Conservation (phyloP, 164 flowering plant species). For the Vitis rupestris region DNA sequence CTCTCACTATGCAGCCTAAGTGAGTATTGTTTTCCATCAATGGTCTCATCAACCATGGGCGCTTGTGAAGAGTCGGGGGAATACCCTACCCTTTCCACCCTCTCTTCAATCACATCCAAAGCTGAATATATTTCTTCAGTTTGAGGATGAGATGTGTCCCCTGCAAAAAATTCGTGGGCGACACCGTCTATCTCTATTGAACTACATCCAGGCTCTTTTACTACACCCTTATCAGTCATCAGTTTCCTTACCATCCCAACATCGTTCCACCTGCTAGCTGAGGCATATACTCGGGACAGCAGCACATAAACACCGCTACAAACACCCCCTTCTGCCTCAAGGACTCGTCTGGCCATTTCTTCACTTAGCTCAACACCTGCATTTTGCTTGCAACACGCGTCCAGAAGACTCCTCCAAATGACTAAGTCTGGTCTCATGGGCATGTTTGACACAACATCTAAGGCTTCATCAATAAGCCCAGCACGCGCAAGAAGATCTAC, state of each 20-base stretch:
- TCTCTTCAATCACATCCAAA: slow-evolving; percentile 46
- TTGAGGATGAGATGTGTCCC: slow-evolving; percentile 68
- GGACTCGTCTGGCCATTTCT: slow-evolving; percentile 41
- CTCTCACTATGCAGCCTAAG: slow-evolving; percentile 76
- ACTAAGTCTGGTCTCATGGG: slow-evolving; percentile 74
- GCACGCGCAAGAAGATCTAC: slow-evolving; percentile 76
- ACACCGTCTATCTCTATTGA: slow-evolving; percentile 57
- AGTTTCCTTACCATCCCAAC: slow-evolving; percentile 62
- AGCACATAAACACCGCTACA: slow-evolving; percentile 70
- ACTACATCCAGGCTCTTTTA: slow-evolving; percentile 82
- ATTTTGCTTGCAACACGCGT: slow-evolving; percentile 62
- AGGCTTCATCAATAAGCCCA: slow-evolving; percentile 57
- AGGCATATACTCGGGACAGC: slow-evolving; percentile 68
- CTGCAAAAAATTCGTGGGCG: slow-evolving; percentile 68
- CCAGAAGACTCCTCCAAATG: slow-evolving; percentile 84
- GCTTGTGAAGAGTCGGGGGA: slow-evolving; percentile 60
- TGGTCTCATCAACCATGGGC: slow-evolving; percentile 48
- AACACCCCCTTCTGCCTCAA: slow-evolving; percentile 40
- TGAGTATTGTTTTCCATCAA: slow-evolving; percentile 37
- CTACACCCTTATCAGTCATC: slow-evolving; percentile 67
- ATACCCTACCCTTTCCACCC: slow-evolving; percentile 43
- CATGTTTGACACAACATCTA: slow-evolving; percentile 58
- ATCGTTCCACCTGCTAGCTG: slow-evolving; percentile 66
- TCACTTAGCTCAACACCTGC: slow-evolving; percentile 56
- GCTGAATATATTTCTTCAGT: slow-evolving; percentile 44